phyloP scores from a whole-genome alignment of 495 filamentous ascomycete genomes.

The Parathielavia appendiculata region DNA sequence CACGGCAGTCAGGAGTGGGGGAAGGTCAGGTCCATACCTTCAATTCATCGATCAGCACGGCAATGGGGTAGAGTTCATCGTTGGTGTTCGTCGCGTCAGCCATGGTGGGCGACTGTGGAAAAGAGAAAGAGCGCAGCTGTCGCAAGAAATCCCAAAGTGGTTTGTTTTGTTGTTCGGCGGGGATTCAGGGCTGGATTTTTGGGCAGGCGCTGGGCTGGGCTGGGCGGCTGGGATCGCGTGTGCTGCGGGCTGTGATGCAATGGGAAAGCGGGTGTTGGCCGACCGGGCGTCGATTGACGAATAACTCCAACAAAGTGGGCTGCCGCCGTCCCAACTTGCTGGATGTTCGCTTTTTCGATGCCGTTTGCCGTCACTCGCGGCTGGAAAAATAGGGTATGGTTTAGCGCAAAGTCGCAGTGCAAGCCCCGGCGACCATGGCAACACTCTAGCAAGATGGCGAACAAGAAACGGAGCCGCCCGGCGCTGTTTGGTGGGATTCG shows the following conservation, averaged over 20 bases:
- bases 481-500: slow-evolving; percentile 6
- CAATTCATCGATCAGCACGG: slow-evolving; percentile 97
- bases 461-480: slow-evolving; percentile 14
- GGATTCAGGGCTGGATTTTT: slow-evolving; percentile 19
- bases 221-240: slow-evolving; percentile 30
- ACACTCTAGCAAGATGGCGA: slow-evolving; percentile 1
- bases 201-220: slow-evolving; percentile 21
- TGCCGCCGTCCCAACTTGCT: not conserved
- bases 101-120: slow-evolving; percentile 40
- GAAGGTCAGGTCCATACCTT: slow-evolving; percentile 59
- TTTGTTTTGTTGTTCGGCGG: slow-evolving; percentile 1
- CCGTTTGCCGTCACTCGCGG: not conserved
- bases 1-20: not conserved
- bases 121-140: slow-evolving; percentile 11
- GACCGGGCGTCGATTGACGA: slow-evolving; percentile 14
- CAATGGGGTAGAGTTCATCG: slow-evolving; percentile 98
- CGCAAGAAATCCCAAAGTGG: slow-evolving; percentile 15
- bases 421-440: slow-evolving; percentile 14
- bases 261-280: slow-evolving; percentile 22
- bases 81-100: slow-evolving; percentile 56
- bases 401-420: slow-evolving; percentile 3
- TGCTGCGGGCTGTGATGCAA: slow-evolving; percentile 34
- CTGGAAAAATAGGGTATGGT: not conserved
- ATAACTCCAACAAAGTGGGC: not conserved
- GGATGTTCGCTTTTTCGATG: slow-evolving; percentile 7